Evolutionary conservation across 2,329 filamentous ascomycete genomes (phyloP).

Genomic region (Arthroderma sp.): DNA sequence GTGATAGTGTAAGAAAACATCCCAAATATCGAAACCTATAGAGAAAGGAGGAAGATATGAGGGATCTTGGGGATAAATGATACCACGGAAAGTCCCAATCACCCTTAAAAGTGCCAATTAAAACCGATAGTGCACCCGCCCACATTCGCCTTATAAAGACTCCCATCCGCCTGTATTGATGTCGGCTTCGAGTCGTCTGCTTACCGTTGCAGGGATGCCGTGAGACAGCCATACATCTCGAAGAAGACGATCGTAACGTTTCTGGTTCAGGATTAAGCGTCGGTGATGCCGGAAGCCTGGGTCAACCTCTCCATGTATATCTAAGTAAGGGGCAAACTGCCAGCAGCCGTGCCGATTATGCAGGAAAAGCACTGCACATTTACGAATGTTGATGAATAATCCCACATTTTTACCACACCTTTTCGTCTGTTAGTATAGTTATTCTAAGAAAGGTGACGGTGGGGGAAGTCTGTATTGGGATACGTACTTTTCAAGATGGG

Average conservation of each 20-base stretch:
- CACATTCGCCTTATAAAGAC: conserved; percentile 32
- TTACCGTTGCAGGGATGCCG: conserved; percentile 77
- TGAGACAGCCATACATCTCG: conserved; percentile 78
- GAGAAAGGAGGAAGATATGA: too few species aligned
- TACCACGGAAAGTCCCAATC: too few species aligned
- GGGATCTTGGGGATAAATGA: too few species aligned
- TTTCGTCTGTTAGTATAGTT: conserved; percentile 8
- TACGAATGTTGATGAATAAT: conserved; percentile 92
- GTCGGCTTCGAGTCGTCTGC: conserved; percentile 79
- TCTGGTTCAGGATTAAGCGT: conserved; percentile 85
- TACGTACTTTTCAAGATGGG: conserved; percentile 71
- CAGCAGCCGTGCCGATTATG: conserved; percentile 73
- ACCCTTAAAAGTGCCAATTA: too few species aligned
- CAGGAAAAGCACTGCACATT: conserved; percentile 82
- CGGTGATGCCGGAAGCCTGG: conserved; percentile 76
- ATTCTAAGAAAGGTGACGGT: conserved; percentile 10
- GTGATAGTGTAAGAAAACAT: too few species aligned
- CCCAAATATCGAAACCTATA: too few species aligned
- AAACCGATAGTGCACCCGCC: too few species aligned
- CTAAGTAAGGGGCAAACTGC: conserved; percentile 80
- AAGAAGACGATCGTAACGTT: conserved; percentile 78
- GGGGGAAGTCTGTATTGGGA: conserved; percentile 13
- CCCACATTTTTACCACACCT: conserved; percentile 83
- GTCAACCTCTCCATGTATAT: conserved; percentile 91
- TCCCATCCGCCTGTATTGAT: conserved; percentile 98